These are phyloP conservation scores for Cercophora scortea DNA, from an alignment of 495 filamentous ascomycete species.

Conservation along the genomic window DNA sequence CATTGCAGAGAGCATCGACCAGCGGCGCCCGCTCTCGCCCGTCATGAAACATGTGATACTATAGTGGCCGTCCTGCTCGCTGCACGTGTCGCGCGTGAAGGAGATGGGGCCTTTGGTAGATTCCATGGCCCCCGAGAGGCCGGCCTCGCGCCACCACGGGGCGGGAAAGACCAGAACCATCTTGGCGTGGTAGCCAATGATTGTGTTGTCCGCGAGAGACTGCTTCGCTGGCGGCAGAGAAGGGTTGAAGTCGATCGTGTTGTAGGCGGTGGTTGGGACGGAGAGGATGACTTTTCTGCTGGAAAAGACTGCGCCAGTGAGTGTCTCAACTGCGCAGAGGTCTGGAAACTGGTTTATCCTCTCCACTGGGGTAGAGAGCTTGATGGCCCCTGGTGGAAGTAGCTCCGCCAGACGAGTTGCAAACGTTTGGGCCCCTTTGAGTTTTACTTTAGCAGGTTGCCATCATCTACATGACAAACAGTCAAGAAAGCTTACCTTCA, in stretches of 20 bases:
- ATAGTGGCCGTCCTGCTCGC: conserved; percentile 23
- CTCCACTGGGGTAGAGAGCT: background rate
- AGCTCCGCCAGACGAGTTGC: background rate
- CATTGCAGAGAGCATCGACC: background rate
- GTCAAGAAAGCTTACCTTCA: conserved; percentile 12
- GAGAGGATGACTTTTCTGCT: conserved; percentile 31
- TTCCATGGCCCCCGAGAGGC: conserved; percentile 25
- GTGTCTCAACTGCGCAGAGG: background rate
- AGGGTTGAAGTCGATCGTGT: conserved; percentile 25
- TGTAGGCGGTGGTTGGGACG: conserved; percentile 24
- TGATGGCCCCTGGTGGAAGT: background rate
- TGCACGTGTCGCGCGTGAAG: conserved; percentile 34
- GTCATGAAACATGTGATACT: conserved; percentile 35
- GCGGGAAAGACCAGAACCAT: conserved; percentile 25
- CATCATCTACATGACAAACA: background rate
- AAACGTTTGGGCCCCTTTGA: conserved; percentile 5
- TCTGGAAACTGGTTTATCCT: background rate
- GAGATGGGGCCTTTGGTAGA: conserved; percentile 27
- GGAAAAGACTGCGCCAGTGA: conserved; percentile 8
- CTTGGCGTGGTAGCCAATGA: conserved; percentile 32
- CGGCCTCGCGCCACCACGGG: conserved; percentile 32
- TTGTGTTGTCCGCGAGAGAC: conserved; percentile 11
- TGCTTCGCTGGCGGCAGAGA: conserved; percentile 1
- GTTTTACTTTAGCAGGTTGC: background rate
- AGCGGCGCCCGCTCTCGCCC: conserved; percentile 3